phyloP scores from a whole-genome alignment of 177 flowering plant genomes.

The Vitis hybrid region DNA sequence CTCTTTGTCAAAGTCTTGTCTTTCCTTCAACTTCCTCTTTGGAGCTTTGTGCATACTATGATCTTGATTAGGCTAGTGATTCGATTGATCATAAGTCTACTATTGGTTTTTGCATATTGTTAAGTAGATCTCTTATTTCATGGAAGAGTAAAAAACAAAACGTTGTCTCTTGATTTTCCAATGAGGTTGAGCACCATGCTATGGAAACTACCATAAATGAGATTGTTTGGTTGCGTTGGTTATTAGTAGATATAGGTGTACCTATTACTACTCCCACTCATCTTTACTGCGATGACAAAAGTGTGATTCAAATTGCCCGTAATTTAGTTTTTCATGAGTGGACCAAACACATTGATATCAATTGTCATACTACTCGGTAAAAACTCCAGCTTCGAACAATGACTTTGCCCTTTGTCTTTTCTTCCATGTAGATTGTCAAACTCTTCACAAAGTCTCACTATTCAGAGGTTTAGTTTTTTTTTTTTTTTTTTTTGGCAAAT shows the following conservation, averaged over 20 bases:
- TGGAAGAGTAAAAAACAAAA: neutral
- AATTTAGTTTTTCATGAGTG: neutral
- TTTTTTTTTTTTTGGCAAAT: neutral
- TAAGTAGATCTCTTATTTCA: neutral
- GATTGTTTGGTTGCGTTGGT: no score
- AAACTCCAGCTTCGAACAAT: neutral
- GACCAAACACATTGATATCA: neutral
- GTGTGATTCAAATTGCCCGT: constrained; percentile 3
- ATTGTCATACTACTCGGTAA: neutral
- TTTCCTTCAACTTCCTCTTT: neutral
- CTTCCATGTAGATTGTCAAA: neutral
- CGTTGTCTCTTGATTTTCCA: neutral
- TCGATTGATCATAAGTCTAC: neutral
- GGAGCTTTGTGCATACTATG: neutral
- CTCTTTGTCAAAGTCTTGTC: neutral
- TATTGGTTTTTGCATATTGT: neutral
- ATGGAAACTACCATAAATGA: no score
- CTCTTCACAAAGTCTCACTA: neutral
- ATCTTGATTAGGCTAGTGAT: constrained; percentile 1
- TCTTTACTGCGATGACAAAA: neutral
- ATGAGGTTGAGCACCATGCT: neutral
- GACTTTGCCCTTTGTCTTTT: neutral
- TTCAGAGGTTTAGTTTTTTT: neutral
- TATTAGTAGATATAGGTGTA: neutral
- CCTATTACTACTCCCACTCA: neutral